A percentile compares a stretch with the other conserved stretches of the same genome.
Evolutionary conservation across 768 basidiomycete species (phyloP).

Genomic region (Lanmaoa rubissima): DNA sequence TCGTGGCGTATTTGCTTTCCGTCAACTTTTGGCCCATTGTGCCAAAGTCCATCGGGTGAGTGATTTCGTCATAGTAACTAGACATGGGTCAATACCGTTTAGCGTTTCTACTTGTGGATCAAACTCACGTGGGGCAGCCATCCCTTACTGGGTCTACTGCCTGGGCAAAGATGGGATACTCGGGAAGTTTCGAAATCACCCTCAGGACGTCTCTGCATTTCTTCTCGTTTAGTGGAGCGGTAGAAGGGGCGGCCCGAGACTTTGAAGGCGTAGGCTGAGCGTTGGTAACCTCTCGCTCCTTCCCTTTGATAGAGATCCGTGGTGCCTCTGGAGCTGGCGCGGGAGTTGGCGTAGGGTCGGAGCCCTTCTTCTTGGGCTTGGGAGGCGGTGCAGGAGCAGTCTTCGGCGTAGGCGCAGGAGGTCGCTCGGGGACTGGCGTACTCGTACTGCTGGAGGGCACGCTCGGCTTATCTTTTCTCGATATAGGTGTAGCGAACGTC

Average conservation of each 20-base stretch:
- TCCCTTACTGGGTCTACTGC: constrained; percentile 83
- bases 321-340: constrained; percentile 25
- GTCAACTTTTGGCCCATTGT: constrained; percentile 73
- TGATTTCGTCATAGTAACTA: constrained; percentile 91
- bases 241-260: constrained; percentile 36
- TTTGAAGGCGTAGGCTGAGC: constrained; percentile 38
- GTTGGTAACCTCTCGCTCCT: constrained; percentile 58
- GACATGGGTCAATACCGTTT: constrained; percentile 2
- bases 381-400: constrained; percentile 24
- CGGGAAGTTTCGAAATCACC: constrained; percentile 55
- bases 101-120: background rate
- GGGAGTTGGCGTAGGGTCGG: constrained; percentile 24
- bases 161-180: constrained; percentile 68
- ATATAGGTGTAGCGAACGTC: constrained; percentile 52
- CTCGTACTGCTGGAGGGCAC: constrained; percentile 38
- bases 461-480: constrained; percentile 49
- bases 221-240: constrained; percentile 70
- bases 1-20: constrained; percentile 65
- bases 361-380: constrained; percentile 45
- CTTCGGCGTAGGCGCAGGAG: constrained; percentile 26
- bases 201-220: constrained; percentile 77
- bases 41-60: constrained; percentile 90
- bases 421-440: constrained; percentile 40
- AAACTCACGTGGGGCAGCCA: constrained; percentile 86
- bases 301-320: constrained; percentile 61